Evolutionary conservation across 176 grass and related monocot genomes (phyloP), one percentile per base, ranked within the genome.

Genomic region (Oryza officinalis): DNA sequence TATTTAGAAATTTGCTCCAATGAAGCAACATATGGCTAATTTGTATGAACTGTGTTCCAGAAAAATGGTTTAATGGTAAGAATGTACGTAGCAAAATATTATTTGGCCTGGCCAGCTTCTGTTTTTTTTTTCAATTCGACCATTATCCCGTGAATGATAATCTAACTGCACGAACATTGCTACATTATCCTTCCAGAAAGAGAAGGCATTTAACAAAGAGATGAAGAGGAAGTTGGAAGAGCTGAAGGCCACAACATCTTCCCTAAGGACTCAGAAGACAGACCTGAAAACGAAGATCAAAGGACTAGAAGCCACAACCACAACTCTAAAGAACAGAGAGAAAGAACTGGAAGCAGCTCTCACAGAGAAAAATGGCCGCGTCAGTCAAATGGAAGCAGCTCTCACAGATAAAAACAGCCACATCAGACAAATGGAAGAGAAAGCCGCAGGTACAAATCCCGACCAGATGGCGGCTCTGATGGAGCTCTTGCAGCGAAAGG

Each of bases 201-300:
- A 98, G 80, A 95, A 93, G 77, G 86, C 86, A 74, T 73, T 80
- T 12, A 87, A 37, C 60, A 93, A 78, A 57, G 92, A 91, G 25
- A 89, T 83, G 60, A 94, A 74, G 83, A 89, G 76, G 80, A 97
- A 90, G 83, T 47, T 85, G 14, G 87, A 92, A 18, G 91, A 85
- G 83, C 46, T 96, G 85, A 92, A 92, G 88, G 89, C 75, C 40
- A 96, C 94, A 37, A 57, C 91, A 74, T 84, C 86, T 74, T 86
- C 89, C 43, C 33, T 98, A 40, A 90, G 85, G 78, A 88, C 78
- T 40, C 85, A 96, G 76, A 94, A 89, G 13, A 76, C 40, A 41
- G 91, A 98, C 69, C 91, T 94, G 70, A 92, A 92, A 65, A 89
- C 81, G 37, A 94, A 98, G 89, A 89, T 96, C 77, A 77, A 83